Evolutionary conservation across 805 yeast species (phyloP).

Genomic region (Saccharomycopsis schoenii): DNA sequence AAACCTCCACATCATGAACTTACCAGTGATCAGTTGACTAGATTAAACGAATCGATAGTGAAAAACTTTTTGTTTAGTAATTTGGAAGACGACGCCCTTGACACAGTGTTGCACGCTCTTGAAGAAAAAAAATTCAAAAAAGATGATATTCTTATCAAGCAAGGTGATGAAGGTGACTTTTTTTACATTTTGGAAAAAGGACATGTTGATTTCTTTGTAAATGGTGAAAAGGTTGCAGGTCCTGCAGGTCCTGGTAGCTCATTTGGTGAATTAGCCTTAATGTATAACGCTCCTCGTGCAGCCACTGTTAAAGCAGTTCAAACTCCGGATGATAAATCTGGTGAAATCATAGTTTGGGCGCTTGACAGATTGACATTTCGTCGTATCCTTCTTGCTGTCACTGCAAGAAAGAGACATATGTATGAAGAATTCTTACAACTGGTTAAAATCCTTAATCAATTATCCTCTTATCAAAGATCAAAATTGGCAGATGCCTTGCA

Average conservation of each 20-base stretch:
- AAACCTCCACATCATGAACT: slow-evolving; percentile 61
- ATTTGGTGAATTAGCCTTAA: slow-evolving; percentile 93
- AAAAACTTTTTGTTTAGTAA: slow-evolving; percentile 79
- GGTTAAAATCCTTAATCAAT: slow-evolving; percentile 63
- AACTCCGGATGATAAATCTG: slow-evolving; percentile 25
- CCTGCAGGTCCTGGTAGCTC: slow-evolving; percentile 74
- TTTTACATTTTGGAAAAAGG: slow-evolving; percentile 85
- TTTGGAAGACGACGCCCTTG: slow-evolving; percentile 62
- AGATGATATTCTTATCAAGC: slow-evolving; percentile 63
- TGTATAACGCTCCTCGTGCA: slow-evolving; percentile 97
- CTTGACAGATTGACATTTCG: slow-evolving; percentile 89
- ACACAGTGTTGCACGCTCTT: slow-evolving; percentile 74
- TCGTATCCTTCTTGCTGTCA: slow-evolving; percentile 80
- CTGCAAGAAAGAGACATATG: slow-evolving; percentile 81
- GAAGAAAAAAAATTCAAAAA: slow-evolving; percentile 55
- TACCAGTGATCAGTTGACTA: slow-evolving; percentile 49
- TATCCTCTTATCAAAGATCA: slow-evolving; percentile 73
- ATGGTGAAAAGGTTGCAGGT: slow-evolving; percentile 53
- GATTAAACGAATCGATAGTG: slow-evolving; percentile 62
- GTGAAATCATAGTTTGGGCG: slow-evolving; percentile 75
- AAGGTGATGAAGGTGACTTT: slow-evolving; percentile 93
- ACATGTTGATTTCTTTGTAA: slow-evolving; percentile 67
- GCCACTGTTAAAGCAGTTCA: slow-evolving; percentile 69
- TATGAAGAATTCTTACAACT: slow-evolving; percentile 82
- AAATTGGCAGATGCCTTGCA: slow-evolving; percentile 92